Conservation (phyloP, 1,284 basidiomycete species). For the Cutaneotrichosporon daszewskae region DNA sequence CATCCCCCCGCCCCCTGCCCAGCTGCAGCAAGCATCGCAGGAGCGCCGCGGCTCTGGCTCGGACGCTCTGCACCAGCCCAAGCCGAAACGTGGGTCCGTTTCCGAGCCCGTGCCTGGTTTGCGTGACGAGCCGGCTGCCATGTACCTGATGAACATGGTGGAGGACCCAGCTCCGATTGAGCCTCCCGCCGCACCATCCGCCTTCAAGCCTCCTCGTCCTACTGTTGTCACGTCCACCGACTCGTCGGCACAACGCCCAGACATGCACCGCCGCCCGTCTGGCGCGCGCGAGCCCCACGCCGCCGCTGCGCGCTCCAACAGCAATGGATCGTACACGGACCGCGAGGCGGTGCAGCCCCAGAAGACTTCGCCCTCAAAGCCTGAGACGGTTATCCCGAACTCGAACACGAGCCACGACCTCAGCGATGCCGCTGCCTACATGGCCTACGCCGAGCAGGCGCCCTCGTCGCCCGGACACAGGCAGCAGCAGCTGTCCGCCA, state of each 20-base stretch:
- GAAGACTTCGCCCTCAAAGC: background rate
- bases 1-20: too few relatives aligned
- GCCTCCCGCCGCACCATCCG: background rate
- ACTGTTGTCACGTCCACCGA: background rate
- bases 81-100: slow-evolving; percentile 21
- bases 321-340: background rate
- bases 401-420: slow-evolving; percentile 13
- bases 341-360: background rate
- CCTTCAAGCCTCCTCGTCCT: background rate
- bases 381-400: background rate
- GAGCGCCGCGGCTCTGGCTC: too few relatives aligned
- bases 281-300: background rate
- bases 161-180: slow-evolving; percentile 22
- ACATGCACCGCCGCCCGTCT: slow-evolving; percentile 1
- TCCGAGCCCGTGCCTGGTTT: slow-evolving; percentile 14
- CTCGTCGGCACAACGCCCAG: too few relatives aligned
- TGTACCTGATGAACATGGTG: slow-evolving; percentile 46
- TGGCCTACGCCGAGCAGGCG: slow-evolving; percentile 37
- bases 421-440: slow-evolving; percentile 35
- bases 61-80: slow-evolving; percentile 4
- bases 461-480: slow-evolving; percentile 13
- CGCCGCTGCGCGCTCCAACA: background rate
- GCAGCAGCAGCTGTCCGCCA: background rate
- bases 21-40: too few relatives aligned
- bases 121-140: slow-evolving; percentile 39